Percentiles rank a stretch among this genome's conserved stretches.
Conservation (phyloP, 1,284 basidiomycete genomes). For the Cronartium ribicola region DNA sequence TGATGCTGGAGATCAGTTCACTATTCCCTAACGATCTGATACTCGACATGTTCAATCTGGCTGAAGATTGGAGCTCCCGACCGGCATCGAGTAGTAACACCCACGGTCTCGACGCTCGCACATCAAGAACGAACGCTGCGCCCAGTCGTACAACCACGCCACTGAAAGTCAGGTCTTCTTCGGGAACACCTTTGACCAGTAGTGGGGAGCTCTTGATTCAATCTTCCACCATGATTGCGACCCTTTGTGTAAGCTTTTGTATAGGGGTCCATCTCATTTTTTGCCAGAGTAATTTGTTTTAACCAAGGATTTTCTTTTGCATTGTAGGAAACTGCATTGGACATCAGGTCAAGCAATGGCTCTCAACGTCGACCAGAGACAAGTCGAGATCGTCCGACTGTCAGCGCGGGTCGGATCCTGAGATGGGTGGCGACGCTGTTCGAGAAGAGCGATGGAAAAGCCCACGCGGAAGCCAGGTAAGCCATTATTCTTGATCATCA, state of each 20-base stretch:
- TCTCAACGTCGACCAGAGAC: slow-evolving; percentile 10
- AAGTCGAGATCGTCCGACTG: slow-evolving; percentile 14
- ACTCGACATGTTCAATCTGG: slow-evolving; percentile 37
- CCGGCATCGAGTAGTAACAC: background rate
- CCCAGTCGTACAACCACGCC: slow-evolving; percentile 11
- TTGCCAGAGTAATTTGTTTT: background rate
- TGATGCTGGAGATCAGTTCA: slow-evolving; percentile 7
- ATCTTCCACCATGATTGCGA: slow-evolving; percentile 35
- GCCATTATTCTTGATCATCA: background rate
- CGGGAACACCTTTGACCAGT: slow-evolving; percentile 1
- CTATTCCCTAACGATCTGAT: slow-evolving; percentile 28
- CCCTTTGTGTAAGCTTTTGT: slow-evolving; percentile 28
- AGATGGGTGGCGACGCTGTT: slow-evolving; percentile 32
- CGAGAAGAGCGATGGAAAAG: slow-evolving; percentile 28
- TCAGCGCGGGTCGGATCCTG: slow-evolving; percentile 17
- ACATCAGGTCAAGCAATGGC: slow-evolving; percentile 19
- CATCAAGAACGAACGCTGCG: slow-evolving; percentile 7
- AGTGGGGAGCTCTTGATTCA: slow-evolving; percentile 23
- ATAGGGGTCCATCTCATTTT: background rate
- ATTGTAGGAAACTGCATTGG: slow-evolving; percentile 27
- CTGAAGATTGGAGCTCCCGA: slow-evolving; percentile 36
- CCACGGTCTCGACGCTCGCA: background rate
- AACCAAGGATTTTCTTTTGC: background rate
- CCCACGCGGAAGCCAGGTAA: slow-evolving; percentile 36
- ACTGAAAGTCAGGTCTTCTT: background rate